Percentiles rank a stretch among this genome's conserved stretches.
phyloP scores from a whole-genome alignment of 78 protist genomes.

The Dictyostelium discoideum region DNA sequence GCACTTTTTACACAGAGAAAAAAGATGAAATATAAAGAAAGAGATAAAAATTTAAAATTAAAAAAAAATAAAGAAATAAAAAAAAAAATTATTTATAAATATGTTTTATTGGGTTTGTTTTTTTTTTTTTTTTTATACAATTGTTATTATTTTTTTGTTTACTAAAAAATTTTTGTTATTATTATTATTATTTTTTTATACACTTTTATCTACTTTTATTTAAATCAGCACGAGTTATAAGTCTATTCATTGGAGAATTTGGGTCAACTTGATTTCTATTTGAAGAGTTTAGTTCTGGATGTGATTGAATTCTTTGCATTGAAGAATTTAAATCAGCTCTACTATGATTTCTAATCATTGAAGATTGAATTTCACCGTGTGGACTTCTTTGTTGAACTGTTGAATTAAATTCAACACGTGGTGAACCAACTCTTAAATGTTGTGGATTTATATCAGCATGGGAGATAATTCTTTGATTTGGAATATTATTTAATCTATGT shows the following conservation, averaged over 20 bases:
- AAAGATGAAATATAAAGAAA: slow-evolving; percentile 18
- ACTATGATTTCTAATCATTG: neutral
- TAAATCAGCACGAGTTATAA: neutral
- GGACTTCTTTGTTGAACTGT: neutral
- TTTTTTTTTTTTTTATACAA: neutral
- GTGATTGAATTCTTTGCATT: slow-evolving; percentile 1
- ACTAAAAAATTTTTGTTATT: neutral
- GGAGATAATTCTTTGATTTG: neutral
- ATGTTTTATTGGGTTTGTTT: neutral
- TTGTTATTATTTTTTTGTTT: neutral
- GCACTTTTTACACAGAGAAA: slow-evolving; percentile 35
- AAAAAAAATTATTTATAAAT: neutral
- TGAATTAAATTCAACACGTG: neutral
- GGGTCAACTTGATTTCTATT: neutral
- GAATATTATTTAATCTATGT: neutral
- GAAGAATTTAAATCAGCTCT: neutral
- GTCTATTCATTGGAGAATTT: neutral
- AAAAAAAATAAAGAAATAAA: no score
- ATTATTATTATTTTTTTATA: neutral
- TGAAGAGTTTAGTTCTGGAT: neutral
- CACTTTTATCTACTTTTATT: neutral
- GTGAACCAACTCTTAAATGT: neutral
- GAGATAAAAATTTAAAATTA: neutral
- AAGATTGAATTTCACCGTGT: neutral
- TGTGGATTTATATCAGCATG: neutral